Evolutionary conservation across 1,284 basidiomycete species (phyloP).

Genomic region (Cryptococcus sp.): DNA sequence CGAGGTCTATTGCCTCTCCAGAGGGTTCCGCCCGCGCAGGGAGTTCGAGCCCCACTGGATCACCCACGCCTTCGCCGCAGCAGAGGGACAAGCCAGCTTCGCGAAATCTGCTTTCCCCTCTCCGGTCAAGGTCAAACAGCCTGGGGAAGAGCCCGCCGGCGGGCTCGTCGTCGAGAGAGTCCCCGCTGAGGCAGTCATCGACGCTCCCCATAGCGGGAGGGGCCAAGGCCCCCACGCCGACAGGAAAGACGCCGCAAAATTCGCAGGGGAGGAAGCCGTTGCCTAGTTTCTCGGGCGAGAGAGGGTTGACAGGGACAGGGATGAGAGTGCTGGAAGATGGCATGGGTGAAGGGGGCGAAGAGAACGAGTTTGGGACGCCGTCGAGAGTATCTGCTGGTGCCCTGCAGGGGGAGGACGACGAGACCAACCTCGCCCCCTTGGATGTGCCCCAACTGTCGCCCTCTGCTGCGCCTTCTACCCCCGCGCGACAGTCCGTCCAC

Average conservation of each 20-base stretch:
- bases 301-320: conserved; percentile 1
- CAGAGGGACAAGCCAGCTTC: neutral
- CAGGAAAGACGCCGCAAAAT: conserved; percentile 15
- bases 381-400: neutral
- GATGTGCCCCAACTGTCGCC: neutral
- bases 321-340: neutral
- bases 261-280: conserved; percentile 4
- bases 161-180: conserved; percentile 21
- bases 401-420: neutral
- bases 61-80: conserved; percentile 4
- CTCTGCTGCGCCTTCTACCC: conserved; percentile 15
- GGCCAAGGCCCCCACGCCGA: too few species aligned
- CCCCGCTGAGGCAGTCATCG: conserved; percentile 21
- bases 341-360: neutral
- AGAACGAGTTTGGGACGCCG: conserved; percentile 5
- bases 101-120: conserved; percentile 3
- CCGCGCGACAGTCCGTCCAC: conserved; percentile 15
- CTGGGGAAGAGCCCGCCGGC: conserved; percentile 14
- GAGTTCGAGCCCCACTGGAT: neutral
- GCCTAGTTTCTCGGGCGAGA: neutral
- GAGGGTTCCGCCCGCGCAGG: neutral
- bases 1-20: conserved; percentile 8
- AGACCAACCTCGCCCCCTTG: neutral
- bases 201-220: conserved; percentile 1
- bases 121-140: conserved; percentile 12